Percentiles rank a stretch among this genome's conserved stretches.
Evolutionary conservation across 805 yeast genomes (phyloP).

Genomic region (Hanseniaspora singularis): DNA sequence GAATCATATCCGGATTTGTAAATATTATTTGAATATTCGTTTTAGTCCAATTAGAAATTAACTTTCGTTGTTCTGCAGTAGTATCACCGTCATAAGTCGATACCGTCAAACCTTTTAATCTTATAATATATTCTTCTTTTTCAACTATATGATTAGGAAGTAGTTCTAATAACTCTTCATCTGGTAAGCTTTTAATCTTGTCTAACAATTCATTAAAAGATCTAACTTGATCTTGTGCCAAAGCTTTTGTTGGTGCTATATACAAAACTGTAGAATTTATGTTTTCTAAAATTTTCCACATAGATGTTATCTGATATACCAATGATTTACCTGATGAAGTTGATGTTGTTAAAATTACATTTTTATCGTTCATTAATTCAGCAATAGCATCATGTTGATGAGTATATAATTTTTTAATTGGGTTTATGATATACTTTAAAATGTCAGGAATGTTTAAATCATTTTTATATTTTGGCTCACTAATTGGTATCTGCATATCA

Average conservation of each 20-base stretch:
- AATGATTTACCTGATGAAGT: slow-evolving; percentile 94
- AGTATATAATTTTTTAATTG: slow-evolving; percentile 41
- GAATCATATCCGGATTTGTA: slow-evolving; percentile 92
- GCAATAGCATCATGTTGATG: slow-evolving; percentile 73
- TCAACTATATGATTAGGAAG: not conserved
- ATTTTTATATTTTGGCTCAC: slow-evolving; percentile 1
- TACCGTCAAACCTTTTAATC: slow-evolving; percentile 36
- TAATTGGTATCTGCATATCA: slow-evolving; percentile 8
- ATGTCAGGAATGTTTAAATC: slow-evolving; percentile 6
- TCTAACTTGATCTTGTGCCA: slow-evolving; percentile 91
- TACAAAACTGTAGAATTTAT: slow-evolving; percentile 55
- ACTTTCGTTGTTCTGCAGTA: slow-evolving; percentile 39
- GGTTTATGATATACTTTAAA: slow-evolving; percentile 4
- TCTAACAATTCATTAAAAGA: slow-evolving; percentile 51
- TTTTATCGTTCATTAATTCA: slow-evolving; percentile 44
- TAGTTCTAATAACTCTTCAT: slow-evolving; percentile 16
- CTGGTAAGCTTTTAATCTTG: slow-evolving; percentile 23
- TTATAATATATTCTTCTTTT: not conserved
- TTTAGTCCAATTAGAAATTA: slow-evolving; percentile 36
- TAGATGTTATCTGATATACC: slow-evolving; percentile 78
- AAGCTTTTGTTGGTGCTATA: slow-evolving; percentile 91
- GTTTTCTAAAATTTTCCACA: slow-evolving; percentile 34
- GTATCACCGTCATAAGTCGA: slow-evolving; percentile 96
- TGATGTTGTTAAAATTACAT: slow-evolving; percentile 83
- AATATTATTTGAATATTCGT: slow-evolving; percentile 59